phyloP scores from a whole-genome alignment of 306 rosid species.

The Malus orientalis region DNA sequence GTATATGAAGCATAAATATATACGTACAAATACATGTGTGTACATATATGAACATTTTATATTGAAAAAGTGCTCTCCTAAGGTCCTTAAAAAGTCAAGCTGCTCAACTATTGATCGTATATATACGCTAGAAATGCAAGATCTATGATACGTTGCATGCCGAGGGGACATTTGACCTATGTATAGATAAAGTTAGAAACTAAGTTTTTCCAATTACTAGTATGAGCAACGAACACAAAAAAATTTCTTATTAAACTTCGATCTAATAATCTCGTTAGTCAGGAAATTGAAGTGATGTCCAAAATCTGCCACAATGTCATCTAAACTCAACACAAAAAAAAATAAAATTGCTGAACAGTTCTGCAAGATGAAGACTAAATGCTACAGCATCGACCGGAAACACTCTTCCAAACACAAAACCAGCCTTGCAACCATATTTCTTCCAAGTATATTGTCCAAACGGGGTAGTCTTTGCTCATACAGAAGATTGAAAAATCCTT shows the following conservation, averaged over 20 bases:
- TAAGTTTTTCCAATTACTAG: not conserved
- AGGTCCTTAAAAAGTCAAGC: not conserved
- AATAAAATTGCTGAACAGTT: not conserved
- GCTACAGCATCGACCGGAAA: not conserved
- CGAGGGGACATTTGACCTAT: not conserved
- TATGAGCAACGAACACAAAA: not conserved
- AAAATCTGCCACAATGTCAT: not conserved
- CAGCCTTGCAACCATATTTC: not conserved
- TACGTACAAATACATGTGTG: not conserved
- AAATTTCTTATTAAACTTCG: not conserved
- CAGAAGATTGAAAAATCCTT: not conserved
- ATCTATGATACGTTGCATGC: not conserved
- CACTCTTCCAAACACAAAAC: not conserved
- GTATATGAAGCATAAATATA: not conserved
- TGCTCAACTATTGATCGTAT: not conserved
- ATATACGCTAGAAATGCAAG: not conserved
- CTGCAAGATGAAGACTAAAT: not conserved
- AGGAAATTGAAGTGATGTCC: not conserved
- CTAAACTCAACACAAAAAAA: not conserved
- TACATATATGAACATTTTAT: not conserved
- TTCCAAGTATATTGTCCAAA: not conserved
- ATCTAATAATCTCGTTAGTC: not conserved
- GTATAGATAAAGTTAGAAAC: not conserved
- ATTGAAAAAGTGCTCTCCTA: not conserved
- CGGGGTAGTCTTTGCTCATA: not conserved